Percentiles rank a stretch among this genome's conserved stretches.
Conservation (phyloP, 2,329 filamentous ascomycete genomes). For the Botryotinia narcissicola region DNA sequence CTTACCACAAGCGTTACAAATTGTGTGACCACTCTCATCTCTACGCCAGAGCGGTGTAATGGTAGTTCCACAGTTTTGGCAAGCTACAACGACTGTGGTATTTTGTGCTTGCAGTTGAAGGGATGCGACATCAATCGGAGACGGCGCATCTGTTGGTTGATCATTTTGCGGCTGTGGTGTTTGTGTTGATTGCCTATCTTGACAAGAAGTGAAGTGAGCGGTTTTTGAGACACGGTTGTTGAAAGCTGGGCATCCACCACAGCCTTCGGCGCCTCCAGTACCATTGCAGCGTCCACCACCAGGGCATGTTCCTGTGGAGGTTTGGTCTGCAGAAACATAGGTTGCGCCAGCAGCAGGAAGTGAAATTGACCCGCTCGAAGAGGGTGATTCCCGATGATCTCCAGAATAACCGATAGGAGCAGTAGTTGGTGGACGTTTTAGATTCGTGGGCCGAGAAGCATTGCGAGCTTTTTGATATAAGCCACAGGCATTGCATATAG, state of each 20-base stretch:
- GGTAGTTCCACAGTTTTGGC: constrained; percentile 94
- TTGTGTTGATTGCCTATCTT: constrained; percentile 29
- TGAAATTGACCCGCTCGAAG: constrained; percentile 38
- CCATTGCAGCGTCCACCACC: constrained; percentile 95
- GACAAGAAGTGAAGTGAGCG: constrained; percentile 62
- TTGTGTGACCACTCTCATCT: constrained; percentile 92
- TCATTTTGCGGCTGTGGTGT: constrained; percentile 33
- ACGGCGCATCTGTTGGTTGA: constrained; percentile 36
- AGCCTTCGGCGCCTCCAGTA: constrained; percentile 91
- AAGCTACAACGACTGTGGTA: constrained; percentile 74
- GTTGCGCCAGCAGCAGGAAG: constrained; percentile 53
- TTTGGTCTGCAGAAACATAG: constrained; percentile 75
- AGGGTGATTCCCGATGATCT: constrained; percentile 34
- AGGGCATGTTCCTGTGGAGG: constrained; percentile 82
- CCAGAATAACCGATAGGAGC: constrained; percentile 30
- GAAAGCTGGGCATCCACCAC: constrained; percentile 92
- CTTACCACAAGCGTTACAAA: constrained; percentile 97
- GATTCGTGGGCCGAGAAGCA: constrained; percentile 81
- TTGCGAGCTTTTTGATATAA: constrained; percentile 93
- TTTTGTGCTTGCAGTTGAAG: constrained; percentile 45
- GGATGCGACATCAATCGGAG: constrained; percentile 51
- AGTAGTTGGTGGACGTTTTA: constrained; percentile 70
- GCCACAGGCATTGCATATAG: constrained; percentile 97
- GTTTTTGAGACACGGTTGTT: constrained; percentile 95
- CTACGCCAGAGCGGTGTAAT: constrained; percentile 95